These are phyloP conservation scores for Tylopilus rubrobrunneus DNA, from an alignment of 768 basidiomycete species.

Conservation along the genomic window DNA sequence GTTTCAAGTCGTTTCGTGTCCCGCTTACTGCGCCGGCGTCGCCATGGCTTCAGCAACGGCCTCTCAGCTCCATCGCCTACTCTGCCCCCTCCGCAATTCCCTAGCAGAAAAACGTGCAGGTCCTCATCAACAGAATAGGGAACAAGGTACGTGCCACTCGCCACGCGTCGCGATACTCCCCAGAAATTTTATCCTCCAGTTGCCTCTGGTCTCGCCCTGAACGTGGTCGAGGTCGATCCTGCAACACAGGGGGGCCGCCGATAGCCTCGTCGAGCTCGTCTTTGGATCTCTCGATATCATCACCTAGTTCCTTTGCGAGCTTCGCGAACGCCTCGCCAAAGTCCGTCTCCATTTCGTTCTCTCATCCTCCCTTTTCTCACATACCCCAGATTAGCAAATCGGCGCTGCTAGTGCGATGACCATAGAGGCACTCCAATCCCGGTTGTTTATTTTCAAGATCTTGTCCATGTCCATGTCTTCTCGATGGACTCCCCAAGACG, in stretches of 20 bases:
- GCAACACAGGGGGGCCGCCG: slow-evolving; percentile 71
- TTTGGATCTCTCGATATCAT: slow-evolving; percentile 77
- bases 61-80: slow-evolving; percentile 35
- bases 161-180: not conserved
- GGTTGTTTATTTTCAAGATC: slow-evolving; percentile 81
- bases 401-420: slow-evolving; percentile 49
- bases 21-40: slow-evolving; percentile 1
- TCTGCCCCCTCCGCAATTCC: slow-evolving; percentile 46
- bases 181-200: slow-evolving; percentile 38
- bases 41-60: slow-evolving; percentile 37
- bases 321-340: slow-evolving; percentile 74
- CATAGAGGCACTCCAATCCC: slow-evolving; percentile 38
- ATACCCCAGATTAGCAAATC: slow-evolving; percentile 41
- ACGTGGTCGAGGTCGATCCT: slow-evolving; percentile 69
- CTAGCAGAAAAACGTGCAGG: slow-evolving; percentile 79
- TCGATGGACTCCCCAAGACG: slow-evolving; percentile 56
- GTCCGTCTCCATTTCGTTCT: slow-evolving; percentile 37
- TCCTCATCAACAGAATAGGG: slow-evolving; percentile 75
- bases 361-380: slow-evolving; percentile 7
- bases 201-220: slow-evolving; percentile 80
- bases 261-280: slow-evolving; percentile 77
- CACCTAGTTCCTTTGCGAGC: slow-evolving; percentile 69
- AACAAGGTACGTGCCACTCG: slow-evolving; percentile 55
- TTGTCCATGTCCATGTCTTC: slow-evolving; percentile 73
- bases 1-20: too few relatives aligned